Conservation (phyloP, 176 grass and related monocot species). For the Juncus inflexus region DNA sequence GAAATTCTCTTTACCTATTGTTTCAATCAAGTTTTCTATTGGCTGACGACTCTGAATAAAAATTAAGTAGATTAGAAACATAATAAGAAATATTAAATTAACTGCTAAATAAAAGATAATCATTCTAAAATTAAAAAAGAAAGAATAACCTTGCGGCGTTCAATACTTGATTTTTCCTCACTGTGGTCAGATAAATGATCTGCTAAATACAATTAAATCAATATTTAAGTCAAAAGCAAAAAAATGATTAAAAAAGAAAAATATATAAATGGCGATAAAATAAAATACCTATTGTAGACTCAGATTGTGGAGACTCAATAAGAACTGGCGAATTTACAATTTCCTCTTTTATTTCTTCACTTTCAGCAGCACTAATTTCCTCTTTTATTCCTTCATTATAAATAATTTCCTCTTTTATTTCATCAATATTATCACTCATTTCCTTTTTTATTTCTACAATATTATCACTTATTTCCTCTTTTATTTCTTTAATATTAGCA, state of each 20-base stretch:
- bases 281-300: neutral
- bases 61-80: neutral
- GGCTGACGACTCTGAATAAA: conserved; percentile 8
- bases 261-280: neutral
- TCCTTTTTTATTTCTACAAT: conserved; percentile 2
- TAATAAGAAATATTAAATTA: too few relatives aligned
- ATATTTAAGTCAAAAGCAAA: too few relatives aligned
- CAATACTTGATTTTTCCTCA: conserved; percentile 25
- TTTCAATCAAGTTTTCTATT: conserved; percentile 28
- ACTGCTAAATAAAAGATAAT: neutral
- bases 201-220: too few relatives aligned
- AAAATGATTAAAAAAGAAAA: neutral
- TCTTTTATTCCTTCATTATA: too few relatives aligned
- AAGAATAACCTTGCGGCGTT: conserved; percentile 22
- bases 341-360: neutral
- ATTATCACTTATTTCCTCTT: neutral
- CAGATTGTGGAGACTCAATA: conserved; percentile 2
- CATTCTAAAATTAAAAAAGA: conserved; percentile 11
- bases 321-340: neutral
- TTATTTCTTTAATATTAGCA: neutral
- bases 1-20: conserved; percentile 23
- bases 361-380: too few relatives aligned
- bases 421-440: neutral
- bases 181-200: too few relatives aligned
- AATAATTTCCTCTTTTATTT: too few relatives aligned